phyloP scores from a whole-genome alignment of 225 moss, liverwort and hornwort species.

The Antitrichia curtipendula region DNA sequence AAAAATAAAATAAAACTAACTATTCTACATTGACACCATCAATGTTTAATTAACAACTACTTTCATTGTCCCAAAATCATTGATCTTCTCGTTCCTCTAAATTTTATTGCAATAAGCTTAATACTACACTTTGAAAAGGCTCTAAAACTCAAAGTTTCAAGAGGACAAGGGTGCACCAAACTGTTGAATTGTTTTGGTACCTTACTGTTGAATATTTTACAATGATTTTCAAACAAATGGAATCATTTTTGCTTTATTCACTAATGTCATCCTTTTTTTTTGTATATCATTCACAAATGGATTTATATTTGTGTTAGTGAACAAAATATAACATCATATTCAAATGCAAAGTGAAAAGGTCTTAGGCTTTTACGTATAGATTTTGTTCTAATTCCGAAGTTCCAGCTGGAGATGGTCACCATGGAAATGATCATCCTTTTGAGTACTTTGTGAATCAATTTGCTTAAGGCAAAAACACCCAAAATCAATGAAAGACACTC shows the following conservation, averaged over 20 bases:
- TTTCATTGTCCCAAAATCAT: neutral
- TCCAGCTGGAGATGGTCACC: rapidly evolving
- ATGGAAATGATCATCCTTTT: neutral
- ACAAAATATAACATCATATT: no score
- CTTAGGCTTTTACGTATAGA: neutral
- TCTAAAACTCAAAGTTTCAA: neutral
- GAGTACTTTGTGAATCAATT: rapidly evolving
- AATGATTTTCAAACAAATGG: neutral
- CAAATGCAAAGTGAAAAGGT: neutral
- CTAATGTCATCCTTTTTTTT: no score
- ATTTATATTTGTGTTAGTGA: neutral
- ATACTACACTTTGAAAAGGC: neutral
- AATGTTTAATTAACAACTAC: neutral
- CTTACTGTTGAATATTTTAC: no score
- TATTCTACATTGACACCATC: neutral
- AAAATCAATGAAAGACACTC: neutral
- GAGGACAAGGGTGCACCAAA: rapidly evolving
- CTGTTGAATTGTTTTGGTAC: neutral
- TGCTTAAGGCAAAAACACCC: neutral
- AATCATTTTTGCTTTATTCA: neutral
- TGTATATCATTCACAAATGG: neutral
- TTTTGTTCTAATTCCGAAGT: neutral
- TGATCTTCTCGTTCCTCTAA: rapidly evolving
- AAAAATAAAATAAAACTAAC: neutral
- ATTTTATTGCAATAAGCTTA: neutral